phyloP scores from a whole-genome alignment of 1,139 yeast species.

The Meyerozyma guilliermondii region DNA sequence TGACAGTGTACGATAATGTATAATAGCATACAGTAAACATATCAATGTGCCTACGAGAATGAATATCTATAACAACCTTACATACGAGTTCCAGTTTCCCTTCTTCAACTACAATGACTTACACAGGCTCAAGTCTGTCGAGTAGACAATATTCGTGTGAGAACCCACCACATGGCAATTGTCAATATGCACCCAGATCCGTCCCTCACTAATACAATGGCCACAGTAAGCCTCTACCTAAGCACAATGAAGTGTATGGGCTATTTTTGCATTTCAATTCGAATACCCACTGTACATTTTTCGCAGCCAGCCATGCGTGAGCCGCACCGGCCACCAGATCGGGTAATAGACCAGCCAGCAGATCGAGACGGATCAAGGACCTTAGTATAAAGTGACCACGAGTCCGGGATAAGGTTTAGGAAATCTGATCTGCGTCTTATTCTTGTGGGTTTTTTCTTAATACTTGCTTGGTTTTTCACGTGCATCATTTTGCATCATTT shows the following conservation, averaged over 20 bases:
- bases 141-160: not conserved
- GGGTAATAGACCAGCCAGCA: not conserved
- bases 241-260: not conserved
- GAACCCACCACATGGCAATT: not conserved
- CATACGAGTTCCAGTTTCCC: too few relatives aligned
- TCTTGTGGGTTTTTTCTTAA: not conserved
- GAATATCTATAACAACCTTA: too few relatives aligned
- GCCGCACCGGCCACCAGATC: not conserved
- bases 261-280: not conserved
- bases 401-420: not conserved
- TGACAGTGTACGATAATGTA: slow-evolving; percentile 9
- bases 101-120: too few relatives aligned
- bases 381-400: not conserved
- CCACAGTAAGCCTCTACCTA: not conserved
- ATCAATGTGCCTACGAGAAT: too few relatives aligned
- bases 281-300: not conserved
- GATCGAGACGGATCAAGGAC: not conserved
- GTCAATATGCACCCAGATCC: too few relatives aligned
- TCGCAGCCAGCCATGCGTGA: not conserved
- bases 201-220: not conserved
- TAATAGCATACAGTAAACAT: too few relatives aligned
- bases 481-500: not conserved
- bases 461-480: not conserved
- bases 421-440: too few relatives aligned
- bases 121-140: not conserved